A percentile compares a stretch with the other conserved stretches of the same genome.
Conservation (phyloP, 495 filamentous ascomycete species). For the Immersiella caudata region DNA sequence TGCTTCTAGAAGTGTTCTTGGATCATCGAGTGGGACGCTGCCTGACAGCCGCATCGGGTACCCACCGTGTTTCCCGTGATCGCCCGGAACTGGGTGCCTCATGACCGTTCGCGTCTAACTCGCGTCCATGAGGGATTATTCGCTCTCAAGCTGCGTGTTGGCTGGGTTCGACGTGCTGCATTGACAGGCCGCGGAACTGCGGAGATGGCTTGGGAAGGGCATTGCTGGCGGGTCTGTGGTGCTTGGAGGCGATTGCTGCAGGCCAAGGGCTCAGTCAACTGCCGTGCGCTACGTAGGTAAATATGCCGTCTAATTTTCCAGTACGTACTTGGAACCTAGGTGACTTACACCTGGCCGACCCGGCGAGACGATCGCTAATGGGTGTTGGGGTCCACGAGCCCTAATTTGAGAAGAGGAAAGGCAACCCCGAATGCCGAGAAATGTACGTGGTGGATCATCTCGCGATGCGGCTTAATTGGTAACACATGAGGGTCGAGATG, state of each 20-base stretch:
- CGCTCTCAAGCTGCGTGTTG: background rate
- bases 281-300: background rate
- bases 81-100: background rate
- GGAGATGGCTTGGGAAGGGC: background rate
- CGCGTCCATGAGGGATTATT: background rate
- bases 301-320: background rate
- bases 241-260: too few species aligned
- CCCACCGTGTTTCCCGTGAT: background rate
- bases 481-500: background rate
- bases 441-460: background rate
- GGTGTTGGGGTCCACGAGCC: background rate
- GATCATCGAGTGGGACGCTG: background rate
- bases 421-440: constrained; percentile 2
- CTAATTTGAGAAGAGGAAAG: background rate
- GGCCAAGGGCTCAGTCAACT: background rate
- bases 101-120: background rate
- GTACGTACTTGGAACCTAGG: background rate
- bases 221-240: too few species aligned
- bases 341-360: background rate
- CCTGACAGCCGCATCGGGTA: background rate
- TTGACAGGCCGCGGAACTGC: background rate
- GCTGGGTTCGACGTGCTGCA: background rate
- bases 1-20: constrained; percentile 14
- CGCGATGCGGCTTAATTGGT: background rate
- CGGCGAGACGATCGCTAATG: background rate